Percentiles rank a stretch among this genome's conserved stretches.
phyloP scores from a whole-genome alignment of 2,329 filamentous ascomycete genomes.

The Colletotrichum sansevieriae region DNA sequence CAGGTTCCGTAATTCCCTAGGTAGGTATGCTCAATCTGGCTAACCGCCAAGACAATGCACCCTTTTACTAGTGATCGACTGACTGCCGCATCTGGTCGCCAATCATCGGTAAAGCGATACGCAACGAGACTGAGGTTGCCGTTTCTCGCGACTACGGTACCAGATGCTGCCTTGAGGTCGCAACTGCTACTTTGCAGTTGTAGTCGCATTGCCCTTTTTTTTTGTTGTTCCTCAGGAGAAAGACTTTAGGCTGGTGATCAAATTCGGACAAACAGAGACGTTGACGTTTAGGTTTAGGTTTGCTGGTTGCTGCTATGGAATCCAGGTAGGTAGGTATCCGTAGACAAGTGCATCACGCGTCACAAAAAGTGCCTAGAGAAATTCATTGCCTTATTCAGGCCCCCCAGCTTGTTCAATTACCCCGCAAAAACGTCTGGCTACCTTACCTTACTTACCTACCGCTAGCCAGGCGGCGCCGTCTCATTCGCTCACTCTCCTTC shows the following conservation, averaged over 20 bases:
- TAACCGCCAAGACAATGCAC: conserved; percentile 22
- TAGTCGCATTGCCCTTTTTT: background rate
- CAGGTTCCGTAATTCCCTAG: background rate
- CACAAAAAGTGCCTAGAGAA: background rate
- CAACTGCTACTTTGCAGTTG: conserved; percentile 19
- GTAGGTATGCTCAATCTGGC: background rate
- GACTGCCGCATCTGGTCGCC: conserved; percentile 28
- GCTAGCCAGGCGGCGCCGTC: background rate
- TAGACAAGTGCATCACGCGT: too few relatives aligned
- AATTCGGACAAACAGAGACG: too few relatives aligned
- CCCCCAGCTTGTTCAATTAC: conserved; percentile 26
- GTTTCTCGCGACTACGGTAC: background rate
- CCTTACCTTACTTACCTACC: background rate
- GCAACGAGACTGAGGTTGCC: conserved; percentile 10
- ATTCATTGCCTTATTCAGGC: background rate
- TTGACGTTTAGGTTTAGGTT: too few relatives aligned
- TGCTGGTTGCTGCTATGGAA: too few relatives aligned
- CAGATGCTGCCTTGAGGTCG: background rate
- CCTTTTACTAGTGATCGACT: conserved; percentile 31
- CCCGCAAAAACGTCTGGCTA: conserved; percentile 23
- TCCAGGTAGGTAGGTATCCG: too few relatives aligned
- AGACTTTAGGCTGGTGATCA: too few relatives aligned
- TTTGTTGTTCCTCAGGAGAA: too few relatives aligned
- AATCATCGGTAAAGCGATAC: conserved; percentile 10
- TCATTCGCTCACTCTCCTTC: conserved; percentile 1